Evolutionary conservation across 2,329 filamentous ascomycete species (phyloP).

Genomic region (Xylaria sp.): DNA sequence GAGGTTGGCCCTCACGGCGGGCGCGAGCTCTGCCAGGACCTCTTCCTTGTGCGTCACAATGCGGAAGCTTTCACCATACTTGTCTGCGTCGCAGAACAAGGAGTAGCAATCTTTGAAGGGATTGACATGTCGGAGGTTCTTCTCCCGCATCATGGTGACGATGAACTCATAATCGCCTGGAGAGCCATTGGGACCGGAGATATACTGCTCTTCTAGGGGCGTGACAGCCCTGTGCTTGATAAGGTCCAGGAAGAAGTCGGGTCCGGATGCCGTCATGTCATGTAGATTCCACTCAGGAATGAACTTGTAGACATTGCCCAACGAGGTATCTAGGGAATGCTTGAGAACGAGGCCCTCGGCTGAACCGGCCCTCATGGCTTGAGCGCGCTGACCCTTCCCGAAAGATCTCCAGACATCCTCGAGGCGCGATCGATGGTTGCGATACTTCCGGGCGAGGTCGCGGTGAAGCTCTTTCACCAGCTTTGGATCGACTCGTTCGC

Average conservation of each 20-base stretch:
- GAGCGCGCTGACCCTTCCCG: slow-evolving; percentile 36
- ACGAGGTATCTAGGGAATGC: slow-evolving; percentile 37
- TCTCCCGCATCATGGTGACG: slow-evolving; percentile 37
- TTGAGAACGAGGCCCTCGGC: slow-evolving; percentile 40
- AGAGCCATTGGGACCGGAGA: slow-evolving; percentile 31
- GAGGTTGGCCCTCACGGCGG: slow-evolving; percentile 26
- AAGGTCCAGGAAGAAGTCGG: slow-evolving; percentile 43
- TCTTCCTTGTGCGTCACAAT: slow-evolving; percentile 28
- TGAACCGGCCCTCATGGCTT: slow-evolving; percentile 40
- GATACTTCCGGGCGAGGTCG: slow-evolving; percentile 46
- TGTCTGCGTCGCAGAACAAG: slow-evolving; percentile 39
- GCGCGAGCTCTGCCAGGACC: slow-evolving; percentile 27
- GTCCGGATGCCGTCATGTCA: slow-evolving; percentile 41
- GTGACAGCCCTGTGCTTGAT: slow-evolving; percentile 43
- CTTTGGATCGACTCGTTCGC: background rate
- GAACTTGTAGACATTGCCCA: slow-evolving; percentile 44
- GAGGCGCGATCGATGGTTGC: slow-evolving; percentile 39
- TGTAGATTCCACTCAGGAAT: slow-evolving; percentile 49
- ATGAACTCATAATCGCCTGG: slow-evolving; percentile 44
- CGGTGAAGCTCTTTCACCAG: slow-evolving; percentile 37
- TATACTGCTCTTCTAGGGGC: slow-evolving; percentile 40
- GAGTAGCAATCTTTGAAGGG: slow-evolving; percentile 39
- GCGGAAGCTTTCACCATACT: slow-evolving; percentile 43
- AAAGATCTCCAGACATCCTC: slow-evolving; percentile 46
- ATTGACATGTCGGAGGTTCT: slow-evolving; percentile 37